phyloP scores from a whole-genome alignment of 495 filamentous ascomycete species.

The Penicillium samsonianum region DNA sequence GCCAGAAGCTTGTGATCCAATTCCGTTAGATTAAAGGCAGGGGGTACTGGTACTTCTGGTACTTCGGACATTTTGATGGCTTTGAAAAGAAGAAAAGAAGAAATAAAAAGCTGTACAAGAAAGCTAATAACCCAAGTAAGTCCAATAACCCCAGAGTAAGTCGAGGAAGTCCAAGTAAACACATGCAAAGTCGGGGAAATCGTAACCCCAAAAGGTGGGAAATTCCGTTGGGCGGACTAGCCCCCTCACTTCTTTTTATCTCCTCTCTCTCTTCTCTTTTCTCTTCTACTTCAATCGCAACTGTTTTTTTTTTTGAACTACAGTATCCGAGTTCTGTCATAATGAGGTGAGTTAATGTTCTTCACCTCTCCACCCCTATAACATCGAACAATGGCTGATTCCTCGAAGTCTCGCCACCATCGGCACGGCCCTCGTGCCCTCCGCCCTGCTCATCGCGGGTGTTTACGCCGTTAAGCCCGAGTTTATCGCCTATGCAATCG shows the following conservation, averaged over 20 bases:
- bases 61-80: slow-evolving; percentile 4
- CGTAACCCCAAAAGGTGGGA: slow-evolving; percentile 22
- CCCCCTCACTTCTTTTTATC: slow-evolving; percentile 14
- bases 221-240: slow-evolving; percentile 30
- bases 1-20: slow-evolving; percentile 64
- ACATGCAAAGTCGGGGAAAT: slow-evolving; percentile 14
- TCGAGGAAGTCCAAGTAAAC: neutral
- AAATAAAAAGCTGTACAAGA: neutral
- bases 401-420: slow-evolving; percentile 50
- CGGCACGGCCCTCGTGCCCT: slow-evolving; percentile 81
- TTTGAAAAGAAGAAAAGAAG: neutral
- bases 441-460: slow-evolving; percentile 75
- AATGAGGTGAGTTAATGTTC: slow-evolving; percentile 37
- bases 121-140: too few species aligned
- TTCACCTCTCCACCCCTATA: too few species aligned
- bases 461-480: slow-evolving; percentile 74
- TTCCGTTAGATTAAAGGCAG: slow-evolving; percentile 65
- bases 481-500: slow-evolving; percentile 72
- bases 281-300: slow-evolving; percentile 9
- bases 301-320: slow-evolving; percentile 3
- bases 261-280: neutral
- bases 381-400: slow-evolving; percentile 20
- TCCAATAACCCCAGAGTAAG: too few species aligned
- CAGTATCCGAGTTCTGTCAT: slow-evolving; percentile 17
- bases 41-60: slow-evolving; percentile 6